Evolutionary conservation across 257 asterid species (phyloP), one percentile per base, ranked within the genome.

Genomic region (Fraxinus cuspidata): DNA sequence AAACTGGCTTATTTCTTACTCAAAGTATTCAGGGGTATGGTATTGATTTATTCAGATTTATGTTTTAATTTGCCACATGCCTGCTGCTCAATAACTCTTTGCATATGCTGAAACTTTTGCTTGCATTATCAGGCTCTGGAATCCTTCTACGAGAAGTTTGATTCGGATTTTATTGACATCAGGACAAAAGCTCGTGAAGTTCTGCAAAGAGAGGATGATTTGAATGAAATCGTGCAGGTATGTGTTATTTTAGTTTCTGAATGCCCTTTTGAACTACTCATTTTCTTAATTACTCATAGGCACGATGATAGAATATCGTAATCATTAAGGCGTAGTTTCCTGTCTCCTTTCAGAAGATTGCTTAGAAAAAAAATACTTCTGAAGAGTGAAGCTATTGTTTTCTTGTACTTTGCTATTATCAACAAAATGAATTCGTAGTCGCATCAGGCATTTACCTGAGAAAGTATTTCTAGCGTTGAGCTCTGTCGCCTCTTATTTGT

Each of bases 121-220:
- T 31, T 56, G 34, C 69, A 63, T 63, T 72, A 72, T 65, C 90
- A 95, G 99, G 99, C 99, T 47, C 84, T 95, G 84, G 99, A 95
- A 85, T 84, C 98, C 86, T 95, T 93, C 75, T 95, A 95, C 69
- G 99, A 95, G 86, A 95, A 93, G 89, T 95, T 93, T 49, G 99
- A 95, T 88, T 73, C 97, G 70, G 98, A 95, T 84, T 95, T 95
- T 83, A 95, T 95, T 68, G 88, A 89, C 80, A 95, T 95, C 82
- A 89, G 99, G 94, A 95, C 99, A 74, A 93, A 89, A 87, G 99
- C 99, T 53, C 99, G 99, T 85, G 99, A 95, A 84, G 99, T 95
- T 79, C 90, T 95, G 87, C 99, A 95, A 82, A 92, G 99, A 84
- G 99, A 93, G 81, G 99, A 95, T 86, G 99, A 96, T 87, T 84